These are phyloP conservation scores for Russula compacta DNA, from an alignment of 768 basidiomycete species.

Conservation along the genomic window DNA sequence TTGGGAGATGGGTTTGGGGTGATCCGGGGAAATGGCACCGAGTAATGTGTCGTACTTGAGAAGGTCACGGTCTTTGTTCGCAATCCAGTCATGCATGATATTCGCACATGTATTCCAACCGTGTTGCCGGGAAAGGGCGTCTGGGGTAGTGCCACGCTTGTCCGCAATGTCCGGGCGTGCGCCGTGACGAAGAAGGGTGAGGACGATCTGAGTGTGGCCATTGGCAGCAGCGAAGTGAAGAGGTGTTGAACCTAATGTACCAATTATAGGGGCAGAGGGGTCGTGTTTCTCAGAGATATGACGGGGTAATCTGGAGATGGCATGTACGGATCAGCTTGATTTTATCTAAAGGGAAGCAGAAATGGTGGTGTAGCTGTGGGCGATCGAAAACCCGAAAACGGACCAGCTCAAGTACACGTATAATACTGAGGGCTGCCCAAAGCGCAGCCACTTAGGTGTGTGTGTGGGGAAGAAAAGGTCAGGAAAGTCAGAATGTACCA, in stretches of 20 bases:
- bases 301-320: conserved; percentile 47
- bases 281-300: conserved; percentile 69
- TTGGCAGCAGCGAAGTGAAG: conserved; percentile 97
- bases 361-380: not conserved
- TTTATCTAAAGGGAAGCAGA: not conserved
- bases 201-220: conserved; percentile 72
- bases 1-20: conserved; percentile 30
- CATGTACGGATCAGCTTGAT: not conserved
- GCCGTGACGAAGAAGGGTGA: conserved; percentile 73
- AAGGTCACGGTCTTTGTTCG: conserved; percentile 54
- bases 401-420: not conserved
- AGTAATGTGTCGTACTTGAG: conserved; percentile 35
- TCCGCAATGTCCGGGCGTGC: conserved; percentile 76
- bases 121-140: conserved; percentile 70
- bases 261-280: conserved; percentile 60
- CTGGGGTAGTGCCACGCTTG: conserved; percentile 87
- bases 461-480: not conserved
- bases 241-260: conserved; percentile 83
- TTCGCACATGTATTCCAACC: conserved; percentile 74
- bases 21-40: conserved; percentile 19
- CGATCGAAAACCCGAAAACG: not conserved
- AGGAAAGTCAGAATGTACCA: not conserved
- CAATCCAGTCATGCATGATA: conserved; percentile 56
- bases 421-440: not conserved
- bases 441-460: not conserved